phyloP scores from a whole-genome alignment of 345 rosid species.

The Eucalyptus sp. region DNA sequence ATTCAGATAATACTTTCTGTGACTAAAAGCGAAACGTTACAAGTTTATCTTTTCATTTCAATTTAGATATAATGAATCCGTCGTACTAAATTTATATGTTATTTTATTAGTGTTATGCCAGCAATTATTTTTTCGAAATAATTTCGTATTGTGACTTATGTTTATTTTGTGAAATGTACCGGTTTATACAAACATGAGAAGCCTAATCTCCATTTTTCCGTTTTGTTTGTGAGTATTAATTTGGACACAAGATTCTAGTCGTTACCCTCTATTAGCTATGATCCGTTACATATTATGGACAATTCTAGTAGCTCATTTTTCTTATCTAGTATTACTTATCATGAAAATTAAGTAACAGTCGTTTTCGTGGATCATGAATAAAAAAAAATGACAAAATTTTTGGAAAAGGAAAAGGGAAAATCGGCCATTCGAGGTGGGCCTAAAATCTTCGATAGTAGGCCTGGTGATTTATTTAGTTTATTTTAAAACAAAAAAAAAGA shows the following conservation, averaged over 20 bases:
- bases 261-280: not conserved
- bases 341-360: not conserved
- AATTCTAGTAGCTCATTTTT: not conserved
- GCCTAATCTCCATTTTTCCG: fast-evolving
- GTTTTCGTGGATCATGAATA: not conserved
- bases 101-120: not conserved
- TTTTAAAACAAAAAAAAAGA: not conserved
- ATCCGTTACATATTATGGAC: not conserved
- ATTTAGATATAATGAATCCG: fast-evolving
- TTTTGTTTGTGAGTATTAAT: not conserved
- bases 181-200: no score
- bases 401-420: not conserved
- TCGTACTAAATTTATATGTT: fast-evolving
- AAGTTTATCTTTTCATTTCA: not conserved
- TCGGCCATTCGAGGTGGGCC: not conserved
- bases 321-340: not conserved
- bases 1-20: no score
- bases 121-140: not conserved
- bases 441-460: not conserved
- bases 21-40: no score
- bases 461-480: not conserved
- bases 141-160: not conserved
- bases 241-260: not conserved
- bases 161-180: no score
- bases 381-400: not conserved